A percentile compares a stretch with the other conserved stretches of the same genome.
Evolutionary conservation across 2,329 filamentous ascomycete genomes (phyloP).

Genomic region (Trichoderma pleuroti): DNA sequence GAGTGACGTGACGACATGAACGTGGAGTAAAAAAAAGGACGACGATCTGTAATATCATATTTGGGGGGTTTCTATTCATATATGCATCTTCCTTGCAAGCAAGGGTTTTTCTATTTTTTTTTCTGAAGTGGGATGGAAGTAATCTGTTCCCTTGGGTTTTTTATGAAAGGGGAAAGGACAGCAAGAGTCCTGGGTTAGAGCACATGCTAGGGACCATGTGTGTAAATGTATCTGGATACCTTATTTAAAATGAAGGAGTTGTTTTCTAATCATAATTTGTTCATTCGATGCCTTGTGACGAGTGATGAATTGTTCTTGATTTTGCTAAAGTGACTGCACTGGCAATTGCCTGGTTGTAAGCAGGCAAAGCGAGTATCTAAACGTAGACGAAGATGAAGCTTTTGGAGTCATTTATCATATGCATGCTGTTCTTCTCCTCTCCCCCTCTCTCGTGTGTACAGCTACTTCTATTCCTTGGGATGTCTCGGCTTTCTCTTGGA

Average conservation of each 20-base stretch:
- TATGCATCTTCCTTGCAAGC: constrained; percentile 20
- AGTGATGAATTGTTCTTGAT: background rate
- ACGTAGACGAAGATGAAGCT: background rate
- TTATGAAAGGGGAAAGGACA: constrained; percentile 6
- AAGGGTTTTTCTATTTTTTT: constrained; percentile 10
- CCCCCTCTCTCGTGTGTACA: too few relatives aligned
- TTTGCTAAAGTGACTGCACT: background rate
- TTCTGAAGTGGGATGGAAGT: constrained; percentile 10
- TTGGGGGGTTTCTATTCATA: constrained; percentile 9
- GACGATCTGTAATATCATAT: constrained; percentile 18
- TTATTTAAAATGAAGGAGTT: constrained; percentile 8
- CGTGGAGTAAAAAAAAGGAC: constrained; percentile 1
- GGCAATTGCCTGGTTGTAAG: background rate
- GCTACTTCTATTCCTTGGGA: background rate
- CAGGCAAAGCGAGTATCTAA: background rate
- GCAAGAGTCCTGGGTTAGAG: constrained; percentile 15
- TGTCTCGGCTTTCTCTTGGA: constrained; percentile 43
- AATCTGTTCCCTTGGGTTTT: constrained; percentile 9
- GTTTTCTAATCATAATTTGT: background rate
- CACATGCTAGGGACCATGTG: constrained; percentile 16
- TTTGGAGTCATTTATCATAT: background rate
- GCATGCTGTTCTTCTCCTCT: background rate
- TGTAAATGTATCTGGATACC: constrained; percentile 20
- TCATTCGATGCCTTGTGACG: background rate
- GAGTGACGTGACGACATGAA: constrained; percentile 7